Evolutionary conservation across 2,329 filamentous ascomycete species (phyloP).

Genomic region (Fusarium caatingaense): DNA sequence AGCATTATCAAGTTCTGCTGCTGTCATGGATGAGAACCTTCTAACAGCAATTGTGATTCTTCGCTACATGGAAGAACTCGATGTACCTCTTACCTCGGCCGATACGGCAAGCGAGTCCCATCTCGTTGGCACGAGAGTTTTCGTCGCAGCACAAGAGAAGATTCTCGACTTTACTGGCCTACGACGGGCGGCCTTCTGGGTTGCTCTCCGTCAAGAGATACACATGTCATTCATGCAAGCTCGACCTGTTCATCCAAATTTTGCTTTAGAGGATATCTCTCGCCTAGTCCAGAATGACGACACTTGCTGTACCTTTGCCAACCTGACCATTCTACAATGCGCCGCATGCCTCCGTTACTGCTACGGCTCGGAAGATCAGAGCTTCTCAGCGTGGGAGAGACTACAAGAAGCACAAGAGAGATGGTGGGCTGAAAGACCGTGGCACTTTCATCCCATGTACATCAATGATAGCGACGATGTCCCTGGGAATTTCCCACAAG

Average conservation of each 20-base stretch:
- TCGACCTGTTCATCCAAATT: slow-evolving; percentile 46
- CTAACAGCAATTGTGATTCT: slow-evolving; percentile 48
- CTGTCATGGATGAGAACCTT: slow-evolving; percentile 47
- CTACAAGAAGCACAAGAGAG: slow-evolving; percentile 41
- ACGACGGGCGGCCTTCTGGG: slow-evolving; percentile 47
- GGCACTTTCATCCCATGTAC: slow-evolving; percentile 46
- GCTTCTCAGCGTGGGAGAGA: slow-evolving; percentile 36
- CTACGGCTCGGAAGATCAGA: slow-evolving; percentile 46
- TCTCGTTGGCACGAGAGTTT: slow-evolving; percentile 46
- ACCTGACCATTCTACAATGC: slow-evolving; percentile 45
- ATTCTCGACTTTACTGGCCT: slow-evolving; percentile 45
- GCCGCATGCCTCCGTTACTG: slow-evolving; percentile 47
- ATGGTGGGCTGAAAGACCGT: slow-evolving; percentile 48
- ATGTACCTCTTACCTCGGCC: slow-evolving; percentile 36
- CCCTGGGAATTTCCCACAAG: slow-evolving; percentile 36
- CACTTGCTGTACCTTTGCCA: slow-evolving; percentile 44
- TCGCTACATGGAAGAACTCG: slow-evolving; percentile 47
- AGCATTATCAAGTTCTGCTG: slow-evolving; percentile 41
- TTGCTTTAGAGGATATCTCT: slow-evolving; percentile 40
- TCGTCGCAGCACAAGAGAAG: slow-evolving; percentile 47
- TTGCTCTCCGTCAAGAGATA: slow-evolving; percentile 47
- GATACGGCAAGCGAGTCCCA: slow-evolving; percentile 40
- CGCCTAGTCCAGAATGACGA: slow-evolving; percentile 41
- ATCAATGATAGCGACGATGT: slow-evolving; percentile 20
- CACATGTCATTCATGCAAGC: slow-evolving; percentile 49